Conservation (phyloP, 768 basidiomycete species). For the Lactarius akahatsu region DNA sequence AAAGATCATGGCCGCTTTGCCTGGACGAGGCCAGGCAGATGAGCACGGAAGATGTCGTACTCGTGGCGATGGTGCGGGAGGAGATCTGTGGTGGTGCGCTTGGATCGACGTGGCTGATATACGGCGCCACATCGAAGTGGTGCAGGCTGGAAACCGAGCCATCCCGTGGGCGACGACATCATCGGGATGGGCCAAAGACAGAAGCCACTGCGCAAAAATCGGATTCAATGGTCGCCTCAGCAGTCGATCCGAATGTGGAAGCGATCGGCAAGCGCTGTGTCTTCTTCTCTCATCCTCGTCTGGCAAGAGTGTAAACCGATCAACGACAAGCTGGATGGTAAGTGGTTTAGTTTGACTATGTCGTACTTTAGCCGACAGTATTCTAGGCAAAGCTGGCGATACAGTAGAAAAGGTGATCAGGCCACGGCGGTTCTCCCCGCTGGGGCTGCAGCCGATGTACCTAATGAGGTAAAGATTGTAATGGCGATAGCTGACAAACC, state of each 20-base stretch:
- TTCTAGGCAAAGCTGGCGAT: background rate
- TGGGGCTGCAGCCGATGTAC: background rate
- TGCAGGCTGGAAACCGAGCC: background rate
- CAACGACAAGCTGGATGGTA: constrained; percentile 13
- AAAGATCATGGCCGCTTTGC: constrained; percentile 10
- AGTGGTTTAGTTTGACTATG: background rate
- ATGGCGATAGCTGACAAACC: background rate
- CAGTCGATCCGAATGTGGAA: background rate
- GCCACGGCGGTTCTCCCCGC: background rate
- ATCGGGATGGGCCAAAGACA: background rate
- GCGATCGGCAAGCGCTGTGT: background rate
- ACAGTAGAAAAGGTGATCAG: background rate
- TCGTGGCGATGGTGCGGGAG: background rate
- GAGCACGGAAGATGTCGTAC: constrained; percentile 23
- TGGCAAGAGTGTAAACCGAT: background rate
- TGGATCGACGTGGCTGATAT: constrained; percentile 5
- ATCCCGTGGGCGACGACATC: background rate
- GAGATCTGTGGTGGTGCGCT: background rate
- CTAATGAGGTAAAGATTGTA: background rate
- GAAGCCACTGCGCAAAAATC: background rate
- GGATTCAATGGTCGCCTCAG: background rate
- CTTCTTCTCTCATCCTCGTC: constrained; percentile 4
- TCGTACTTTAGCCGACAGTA: background rate
- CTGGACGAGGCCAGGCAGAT: constrained; percentile 19
- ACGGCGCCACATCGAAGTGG: constrained; percentile 5